Base-by-base conservation (phyloP, 139 green algal genomes). In the Chlamydomonas urium region DNA sequence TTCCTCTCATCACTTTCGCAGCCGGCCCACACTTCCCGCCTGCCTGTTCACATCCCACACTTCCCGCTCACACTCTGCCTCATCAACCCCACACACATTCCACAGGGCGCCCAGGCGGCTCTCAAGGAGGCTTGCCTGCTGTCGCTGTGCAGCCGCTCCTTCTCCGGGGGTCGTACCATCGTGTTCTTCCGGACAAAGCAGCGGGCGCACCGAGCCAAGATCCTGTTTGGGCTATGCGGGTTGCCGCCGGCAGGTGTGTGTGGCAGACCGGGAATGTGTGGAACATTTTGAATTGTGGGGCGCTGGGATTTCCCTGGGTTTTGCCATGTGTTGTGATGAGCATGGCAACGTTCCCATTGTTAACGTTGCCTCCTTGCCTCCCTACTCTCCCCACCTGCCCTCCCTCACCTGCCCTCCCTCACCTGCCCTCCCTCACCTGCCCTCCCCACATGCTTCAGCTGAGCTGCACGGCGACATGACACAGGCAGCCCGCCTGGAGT, bases 401-500 rank as follows among this genome's bases (percentile, higher is more conserved):
- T n/a, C n/a, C n/a, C n/a, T n/a, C n/a, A n/a, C n/a, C n/a, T n/a
- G n/a, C n/a, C n/a, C n/a, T n/a, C n/a, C n/a, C n/a, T n/a, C n/a
- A n/a, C n/a, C n/a, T n/a, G n/a, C n/a, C n/a, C n/a, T n/a, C n/a
- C n/a, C n/a, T n/a, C n/a, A n/a, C n/a, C n/a, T n/a, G n/a, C n/a
- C n/a, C n/a, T n/a, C n/a, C n/a, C n/a, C n/a, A n/a, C n/a, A n/a
- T n/a, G n/a, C n/a, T 65, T 45, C 78, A 81, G 88, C 81, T 2
- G 95, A 99, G 85, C 89, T 99, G 35, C 95, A 99, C 76, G 93
- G 93, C 62, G 90, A 98, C 82, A 96, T 98, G 90, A 95, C 68
- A 2, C 89, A 96, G 76, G 87, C 93, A 0, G 88, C 90, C 32
- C 81, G 96, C 3, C 83, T 99, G 32, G 87, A 97, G 71, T 85